A percentile compares a stretch with the other conserved stretches of the same genome.
These are phyloP conservation scores for Curvularia sp. DNA, from an alignment of 2,329 filamentous ascomycete species.

Conservation along the genomic window DNA sequence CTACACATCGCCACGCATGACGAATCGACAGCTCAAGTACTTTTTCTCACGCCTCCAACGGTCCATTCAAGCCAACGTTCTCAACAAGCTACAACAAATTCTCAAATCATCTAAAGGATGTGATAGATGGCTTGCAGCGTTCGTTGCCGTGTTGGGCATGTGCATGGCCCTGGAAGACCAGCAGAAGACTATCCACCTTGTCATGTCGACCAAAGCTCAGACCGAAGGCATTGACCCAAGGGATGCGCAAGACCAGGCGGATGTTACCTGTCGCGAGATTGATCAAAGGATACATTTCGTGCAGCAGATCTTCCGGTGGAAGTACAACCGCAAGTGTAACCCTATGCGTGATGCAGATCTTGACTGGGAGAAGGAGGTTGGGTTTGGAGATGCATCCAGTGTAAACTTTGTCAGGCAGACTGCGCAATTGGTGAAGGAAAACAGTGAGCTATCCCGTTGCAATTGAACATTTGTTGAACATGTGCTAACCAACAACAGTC, in stretches of 20 bases:
- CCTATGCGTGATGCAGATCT: conserved; percentile 49
- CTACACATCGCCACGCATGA: conserved; percentile 54
- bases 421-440: conserved; percentile 51
- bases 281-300: conserved; percentile 55
- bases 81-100: conserved; percentile 57
- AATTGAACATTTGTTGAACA: not conserved
- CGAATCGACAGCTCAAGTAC: conserved; percentile 59
- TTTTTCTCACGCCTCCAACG: conserved; percentile 56
- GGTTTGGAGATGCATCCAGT: conserved; percentile 44
- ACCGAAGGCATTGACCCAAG: conserved; percentile 38
- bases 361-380: conserved; percentile 49
- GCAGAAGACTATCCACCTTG: conserved; percentile 55
- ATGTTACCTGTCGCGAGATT: conserved; percentile 53
- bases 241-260: conserved; percentile 45
- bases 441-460: conserved; percentile 46
- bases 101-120: conserved; percentile 54
- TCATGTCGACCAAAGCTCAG: conserved; percentile 50
- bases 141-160: conserved; percentile 56
- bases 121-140: conserved; percentile 55
- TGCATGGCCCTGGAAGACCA: conserved; percentile 58
- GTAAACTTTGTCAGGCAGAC: conserved; percentile 50
- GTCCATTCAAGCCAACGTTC: conserved; percentile 51
- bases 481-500: conserved; percentile 33
- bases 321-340: conserved; percentile 55
- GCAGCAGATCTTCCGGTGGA: conserved; percentile 56